These are phyloP conservation scores for Malus sylvestris DNA, from an alignment of 306 rosid species.

Conservation along the genomic window DNA sequence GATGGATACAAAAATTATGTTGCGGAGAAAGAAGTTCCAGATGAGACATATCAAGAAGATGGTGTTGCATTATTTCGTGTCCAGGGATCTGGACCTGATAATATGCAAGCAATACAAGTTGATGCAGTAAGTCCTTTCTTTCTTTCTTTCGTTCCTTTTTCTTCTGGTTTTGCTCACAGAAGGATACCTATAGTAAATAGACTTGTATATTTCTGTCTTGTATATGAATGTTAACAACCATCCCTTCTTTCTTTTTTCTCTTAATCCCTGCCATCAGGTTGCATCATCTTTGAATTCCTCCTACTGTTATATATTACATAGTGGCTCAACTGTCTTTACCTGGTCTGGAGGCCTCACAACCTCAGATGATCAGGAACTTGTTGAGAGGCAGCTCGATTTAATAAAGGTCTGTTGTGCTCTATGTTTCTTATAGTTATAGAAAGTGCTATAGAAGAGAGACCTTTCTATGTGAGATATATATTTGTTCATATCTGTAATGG, in stretches of 20 bases:
- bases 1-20: constrained; percentile 69
- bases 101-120: constrained; percentile 98
- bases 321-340: constrained; percentile 53
- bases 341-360: constrained; percentile 79
- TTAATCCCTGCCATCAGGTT: constrained; percentile 35
- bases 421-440: constrained; percentile 12
- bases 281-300: constrained; percentile 93
- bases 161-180: background rate
- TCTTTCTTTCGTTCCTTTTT: background rate
- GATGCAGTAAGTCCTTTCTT: constrained; percentile 48
- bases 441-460: constrained; percentile 1
- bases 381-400: constrained; percentile 86
- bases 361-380: constrained; percentile 70
- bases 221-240: constrained; percentile 8
- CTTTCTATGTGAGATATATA: constrained; percentile 1
- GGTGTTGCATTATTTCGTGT: constrained; percentile 84
- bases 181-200: background rate
- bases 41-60: constrained; percentile 73
- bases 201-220: background rate
- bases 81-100: constrained; percentile 94
- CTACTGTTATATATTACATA: constrained; percentile 76
- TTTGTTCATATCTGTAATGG: constrained; percentile 3
- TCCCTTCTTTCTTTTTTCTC: background rate
- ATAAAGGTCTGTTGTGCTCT: constrained; percentile 55
- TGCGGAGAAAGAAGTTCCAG: constrained; percentile 62